phyloP scores from a whole-genome alignment of 352 stramenopile genomes.

The Lagenidium giganteum region DNA sequence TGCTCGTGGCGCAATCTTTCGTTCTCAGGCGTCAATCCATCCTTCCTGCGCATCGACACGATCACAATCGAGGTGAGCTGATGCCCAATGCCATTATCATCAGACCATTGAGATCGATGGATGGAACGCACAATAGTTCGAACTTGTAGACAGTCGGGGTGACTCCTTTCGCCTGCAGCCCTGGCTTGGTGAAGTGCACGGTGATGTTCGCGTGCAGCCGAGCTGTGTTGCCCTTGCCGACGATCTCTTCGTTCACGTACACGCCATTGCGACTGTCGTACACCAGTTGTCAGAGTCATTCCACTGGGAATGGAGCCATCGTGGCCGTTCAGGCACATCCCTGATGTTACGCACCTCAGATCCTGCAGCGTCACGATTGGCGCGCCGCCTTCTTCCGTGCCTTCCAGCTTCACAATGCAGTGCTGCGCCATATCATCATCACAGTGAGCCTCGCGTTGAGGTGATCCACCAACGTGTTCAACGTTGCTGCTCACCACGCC shows the following conservation, averaged over 20 bases:
- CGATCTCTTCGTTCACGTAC: conserved; percentile 54
- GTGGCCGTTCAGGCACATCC: too few species aligned
- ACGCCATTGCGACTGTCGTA: conserved; percentile 64
- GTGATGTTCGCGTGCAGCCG: conserved; percentile 35
- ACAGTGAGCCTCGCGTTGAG: too few species aligned
- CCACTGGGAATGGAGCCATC: too few species aligned
- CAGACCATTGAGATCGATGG: not conserved
- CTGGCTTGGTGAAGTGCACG: conserved; percentile 69
- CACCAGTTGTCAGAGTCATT: too few species aligned
- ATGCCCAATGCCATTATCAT: not conserved
- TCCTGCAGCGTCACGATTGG: conserved; percentile 40
- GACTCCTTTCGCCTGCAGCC: conserved; percentile 26
- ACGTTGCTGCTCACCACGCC: conserved; percentile 56
- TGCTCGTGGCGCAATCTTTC: conserved; percentile 1
- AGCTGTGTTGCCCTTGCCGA: conserved; percentile 33
- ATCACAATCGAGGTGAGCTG: not conserved
- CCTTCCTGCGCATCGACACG: conserved; percentile 2
- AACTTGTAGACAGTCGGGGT: conserved; percentile 54
- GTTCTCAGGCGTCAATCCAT: conserved; percentile 15
- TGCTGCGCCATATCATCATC: conserved; percentile 30
- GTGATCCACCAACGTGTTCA: not conserved
- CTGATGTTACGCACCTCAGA: conserved; percentile 41
- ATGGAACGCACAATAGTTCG: conserved; percentile 47
- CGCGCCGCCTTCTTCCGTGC: conserved; percentile 14
- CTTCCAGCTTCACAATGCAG: conserved; percentile 43